Percentiles rank a stretch among this genome's conserved stretches.
These are phyloP conservation scores for Cystobasidium sp. DNA, from an alignment of 1,284 basidiomycete genomes.

Conservation along the genomic window DNA sequence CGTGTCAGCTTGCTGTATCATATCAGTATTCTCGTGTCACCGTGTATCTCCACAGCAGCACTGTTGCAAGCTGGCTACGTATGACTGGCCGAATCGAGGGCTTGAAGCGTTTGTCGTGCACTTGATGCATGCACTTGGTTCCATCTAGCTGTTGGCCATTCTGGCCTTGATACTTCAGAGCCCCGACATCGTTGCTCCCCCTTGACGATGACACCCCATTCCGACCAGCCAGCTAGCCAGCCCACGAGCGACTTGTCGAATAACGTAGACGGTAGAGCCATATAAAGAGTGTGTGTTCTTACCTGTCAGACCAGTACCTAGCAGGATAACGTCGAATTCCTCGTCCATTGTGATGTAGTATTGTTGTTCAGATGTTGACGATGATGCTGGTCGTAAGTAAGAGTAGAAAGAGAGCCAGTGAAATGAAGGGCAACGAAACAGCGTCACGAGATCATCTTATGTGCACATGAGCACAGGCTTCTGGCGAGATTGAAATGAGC, in stretches of 20 bases:
- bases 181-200: not conserved
- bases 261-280: not conserved
- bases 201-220: conserved; percentile 3
- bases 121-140: no score
- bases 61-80: not conserved
- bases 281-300: not conserved
- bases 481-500: no score
- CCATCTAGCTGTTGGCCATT: not conserved
- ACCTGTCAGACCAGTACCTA: conserved; percentile 45
- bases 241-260: not conserved
- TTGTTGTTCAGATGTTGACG: not conserved
- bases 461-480: no score
- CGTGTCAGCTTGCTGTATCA: conserved; percentile 2
- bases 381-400: not conserved
- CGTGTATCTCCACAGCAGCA: not conserved
- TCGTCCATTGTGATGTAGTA: conserved; percentile 34
- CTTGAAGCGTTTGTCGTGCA: no score
- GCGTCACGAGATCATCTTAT: conserved; percentile 6
- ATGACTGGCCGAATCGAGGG: no score
- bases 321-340: conserved; percentile 44
- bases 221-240: conserved; percentile 16
- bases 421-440: not conserved
- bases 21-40: conserved; percentile 8
- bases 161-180: no score
- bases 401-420: not conserved